Base-by-base conservation (phyloP, 345 rosid species). In the Moringa oleifera region DNA sequence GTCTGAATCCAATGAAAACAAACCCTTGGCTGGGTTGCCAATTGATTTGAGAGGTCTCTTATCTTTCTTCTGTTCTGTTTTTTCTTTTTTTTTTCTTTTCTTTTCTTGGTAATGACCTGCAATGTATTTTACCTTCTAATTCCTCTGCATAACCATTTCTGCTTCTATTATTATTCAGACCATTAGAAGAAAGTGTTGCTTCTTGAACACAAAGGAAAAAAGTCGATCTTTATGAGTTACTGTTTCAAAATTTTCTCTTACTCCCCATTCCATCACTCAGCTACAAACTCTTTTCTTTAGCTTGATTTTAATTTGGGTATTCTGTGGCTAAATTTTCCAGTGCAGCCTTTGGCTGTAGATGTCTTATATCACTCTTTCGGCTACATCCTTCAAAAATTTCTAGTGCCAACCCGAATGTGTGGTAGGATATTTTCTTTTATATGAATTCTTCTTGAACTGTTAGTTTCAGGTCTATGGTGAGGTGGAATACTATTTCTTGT, bases 21-120 rank as follows among this genome's bases (percentile, higher is more conserved):
- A 73, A 69, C 76, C 80, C 51, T 58, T 68, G 9, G 65, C 90
- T 23, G 90, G 97, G 46, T 81, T 93, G 81, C 80, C 93, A 1
- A 84, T 92, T 71, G 91, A 90, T 81, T 78, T 92, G 81, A 83
- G 63, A 89, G 98, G 98, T 89, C 17, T 54, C 10, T 19, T 25
- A 20, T 71, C 37, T 41, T 36, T 51, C 36, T 66, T 52, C 66
- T 57, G 28, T 33, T 36, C 56, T 59, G n/a, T 53, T 15, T 10
- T 4, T n/a, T 45, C 68, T 46, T 31, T 53, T 0, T 31, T 18
- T n/a, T n/a, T n/a, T n/a, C n/a, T n/a, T n/a, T n/a, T n/a, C n/a
- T n/a, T n/a, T n/a, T n/a, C n/a, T n/a, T n/a, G n/a, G n/a, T n/a
- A n/a, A n/a, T n/a, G n/a, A 18, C 2, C 63, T 20, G 47, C 18